Evolutionary conservation across 2,329 filamentous ascomycete species (phyloP).

Genomic region (Fusarium circinatum): DNA sequence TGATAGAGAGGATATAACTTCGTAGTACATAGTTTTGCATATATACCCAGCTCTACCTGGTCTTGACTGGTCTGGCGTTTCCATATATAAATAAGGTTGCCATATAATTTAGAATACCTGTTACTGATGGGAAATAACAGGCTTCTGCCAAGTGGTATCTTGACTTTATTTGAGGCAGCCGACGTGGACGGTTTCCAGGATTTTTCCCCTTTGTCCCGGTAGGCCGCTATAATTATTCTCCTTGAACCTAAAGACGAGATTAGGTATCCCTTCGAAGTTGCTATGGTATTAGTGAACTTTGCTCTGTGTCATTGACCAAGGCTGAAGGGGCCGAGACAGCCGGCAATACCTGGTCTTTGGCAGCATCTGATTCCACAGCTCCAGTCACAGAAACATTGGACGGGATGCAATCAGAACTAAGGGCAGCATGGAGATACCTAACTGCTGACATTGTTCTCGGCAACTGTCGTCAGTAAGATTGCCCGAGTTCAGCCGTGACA

Average conservation of each 20-base stretch:
- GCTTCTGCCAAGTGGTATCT: not conserved
- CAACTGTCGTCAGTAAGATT: not conserved
- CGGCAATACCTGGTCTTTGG: constrained; percentile 20
- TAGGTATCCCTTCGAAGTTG: not conserved
- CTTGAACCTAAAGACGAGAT: not conserved
- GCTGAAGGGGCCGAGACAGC: constrained; percentile 17
- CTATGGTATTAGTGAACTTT: not conserved
- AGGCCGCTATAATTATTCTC: not conserved
- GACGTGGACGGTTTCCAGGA: not conserved
- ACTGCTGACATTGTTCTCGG: not conserved
- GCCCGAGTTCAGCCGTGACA: not conserved
- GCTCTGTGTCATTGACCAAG: constrained; percentile 4
- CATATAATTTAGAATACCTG: not conserved
- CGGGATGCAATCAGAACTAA: not conserved
- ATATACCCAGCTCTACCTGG: not conserved
- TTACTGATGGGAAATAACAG: not conserved
- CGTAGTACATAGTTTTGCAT: not conserved
- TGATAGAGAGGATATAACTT: not conserved
- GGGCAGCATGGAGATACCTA: not conserved
- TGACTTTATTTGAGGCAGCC: not conserved
- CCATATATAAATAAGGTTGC: not conserved
- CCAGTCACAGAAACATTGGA: not conserved
- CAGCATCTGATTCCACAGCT: constrained; percentile 3
- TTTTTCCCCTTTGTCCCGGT: not conserved
- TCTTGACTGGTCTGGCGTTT: not conserved